Percentiles rank a stretch among this genome's conserved stretches.
Conservation (phyloP, 2,329 filamentous ascomycete species). For the Apiospora pterosperma region DNA sequence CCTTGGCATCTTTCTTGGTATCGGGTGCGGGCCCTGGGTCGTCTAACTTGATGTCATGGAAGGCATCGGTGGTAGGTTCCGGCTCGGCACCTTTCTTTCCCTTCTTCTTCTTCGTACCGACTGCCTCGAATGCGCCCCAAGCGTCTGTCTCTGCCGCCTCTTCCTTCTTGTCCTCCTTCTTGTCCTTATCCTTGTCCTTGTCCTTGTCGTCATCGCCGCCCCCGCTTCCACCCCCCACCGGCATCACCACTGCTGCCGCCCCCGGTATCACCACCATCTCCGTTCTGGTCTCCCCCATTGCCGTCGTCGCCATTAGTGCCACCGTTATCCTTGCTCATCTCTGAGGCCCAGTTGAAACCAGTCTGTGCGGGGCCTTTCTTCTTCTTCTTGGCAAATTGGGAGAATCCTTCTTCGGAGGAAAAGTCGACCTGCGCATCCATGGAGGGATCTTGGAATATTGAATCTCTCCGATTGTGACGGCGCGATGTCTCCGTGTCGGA, state of each 20-base stretch:
- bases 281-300: conserved; percentile 28
- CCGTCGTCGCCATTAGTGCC: conserved; percentile 28
- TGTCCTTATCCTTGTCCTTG: conserved; percentile 24
- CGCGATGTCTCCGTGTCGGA: conserved; percentile 16
- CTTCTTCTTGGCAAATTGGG: conserved; percentile 54
- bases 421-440: conserved; percentile 53
- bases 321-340: conserved; percentile 33
- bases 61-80: conserved; percentile 31
- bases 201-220: conserved; percentile 35
- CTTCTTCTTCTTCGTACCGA: conserved; percentile 54
- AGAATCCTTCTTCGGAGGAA: conserved; percentile 48
- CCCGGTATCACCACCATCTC: conserved; percentile 25
- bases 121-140: conserved; percentile 45
- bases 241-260: conserved; percentile 14
- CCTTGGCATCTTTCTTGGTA: conserved; percentile 36
- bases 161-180: conserved; percentile 19
- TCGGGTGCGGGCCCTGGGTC: conserved; percentile 56
- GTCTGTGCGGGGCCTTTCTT: conserved; percentile 13
- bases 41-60: conserved; percentile 67
- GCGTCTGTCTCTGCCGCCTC: conserved; percentile 40
- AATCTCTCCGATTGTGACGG: conserved; percentile 24
- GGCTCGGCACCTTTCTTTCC: conserved; percentile 40
- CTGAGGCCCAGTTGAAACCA: conserved; percentile 18
- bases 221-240: conserved; percentile 28
- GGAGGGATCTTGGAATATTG: conserved; percentile 43